These are phyloP conservation scores for Phoma sp. DNA, from an alignment of 2,329 filamentous ascomycete genomes.

Conservation along the genomic window DNA sequence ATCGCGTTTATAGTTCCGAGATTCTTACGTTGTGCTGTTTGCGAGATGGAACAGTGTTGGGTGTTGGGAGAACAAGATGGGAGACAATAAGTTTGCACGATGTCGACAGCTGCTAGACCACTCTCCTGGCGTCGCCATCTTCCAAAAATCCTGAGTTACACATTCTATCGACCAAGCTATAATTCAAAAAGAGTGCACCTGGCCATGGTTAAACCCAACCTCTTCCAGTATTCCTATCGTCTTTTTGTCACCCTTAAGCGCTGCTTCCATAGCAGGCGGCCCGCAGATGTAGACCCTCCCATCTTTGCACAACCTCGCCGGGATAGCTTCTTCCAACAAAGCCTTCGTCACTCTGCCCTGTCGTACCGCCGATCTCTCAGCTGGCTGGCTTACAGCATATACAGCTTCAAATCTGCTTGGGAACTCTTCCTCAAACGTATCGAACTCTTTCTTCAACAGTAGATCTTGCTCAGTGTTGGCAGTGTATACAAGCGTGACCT, in stretches of 20 bases:
- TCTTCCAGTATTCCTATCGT: slow-evolving; percentile 1
- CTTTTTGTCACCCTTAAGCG: slow-evolving; percentile 1
- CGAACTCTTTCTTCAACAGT: slow-evolving; percentile 62
- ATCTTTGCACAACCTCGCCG: slow-evolving; percentile 36
- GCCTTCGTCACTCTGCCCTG: slow-evolving; percentile 66
- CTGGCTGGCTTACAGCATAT: slow-evolving; percentile 63
- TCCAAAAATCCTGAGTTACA: not conserved
- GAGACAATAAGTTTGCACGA: no score
- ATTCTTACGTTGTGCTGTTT: no score
- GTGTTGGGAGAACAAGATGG: no score
- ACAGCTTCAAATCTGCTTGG: slow-evolving; percentile 63
- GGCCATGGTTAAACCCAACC: not conserved
- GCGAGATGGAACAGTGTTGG: no score
- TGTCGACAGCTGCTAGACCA: no score
- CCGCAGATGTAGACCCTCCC: slow-evolving; percentile 73
- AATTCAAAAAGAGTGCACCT: not conserved
- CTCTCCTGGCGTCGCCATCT: no score
- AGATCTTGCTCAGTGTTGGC: slow-evolving; percentile 70
- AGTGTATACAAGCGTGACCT: slow-evolving; percentile 69
- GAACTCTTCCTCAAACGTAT: slow-evolving; percentile 55
- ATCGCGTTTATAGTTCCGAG: no score
- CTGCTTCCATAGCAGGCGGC: slow-evolving; percentile 67
- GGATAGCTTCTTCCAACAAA: slow-evolving; percentile 59
- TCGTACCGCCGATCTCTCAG: slow-evolving; percentile 49
- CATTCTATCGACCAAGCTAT: not conserved